Base-by-base conservation (phyloP, 495 filamentous ascomycete genomes). In the Trichocladium antarcticum region DNA sequence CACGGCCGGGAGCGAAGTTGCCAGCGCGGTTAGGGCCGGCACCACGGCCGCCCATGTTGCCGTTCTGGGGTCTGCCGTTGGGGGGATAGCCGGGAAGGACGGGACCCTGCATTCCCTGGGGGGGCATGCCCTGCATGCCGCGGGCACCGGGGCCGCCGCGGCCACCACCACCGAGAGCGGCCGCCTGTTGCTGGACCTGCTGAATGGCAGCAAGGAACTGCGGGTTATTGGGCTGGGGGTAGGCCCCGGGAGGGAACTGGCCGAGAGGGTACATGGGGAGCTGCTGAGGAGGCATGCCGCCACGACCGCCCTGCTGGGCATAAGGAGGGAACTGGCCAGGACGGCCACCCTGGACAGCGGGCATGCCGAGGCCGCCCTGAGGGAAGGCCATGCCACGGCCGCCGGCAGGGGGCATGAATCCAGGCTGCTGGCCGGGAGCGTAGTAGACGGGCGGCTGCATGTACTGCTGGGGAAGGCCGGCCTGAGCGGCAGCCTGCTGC, bases 401-500 rank as follows among this genome's bases (percentile, higher is more conserved):
- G 51, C 72, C 78, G 55, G 73, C 77, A 50, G 75, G 78, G 50
- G 92, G 81, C 68, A 87, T 79, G 63, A 84, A 82, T 47, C 67
- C 67, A 12, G 81, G 76, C 71, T 92, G 90, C 69, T 93, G 87
- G 28, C 84, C 84, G 47, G 85, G 85, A 22, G 78, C 80, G 60
- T 89, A 93, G 75, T 87, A 95, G 73, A 95, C 87, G 40, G 83
- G 80, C 49, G 83, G 77, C 65, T 87, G 85, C 80, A 92, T 74
- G 69, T 74, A 82, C 68, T 85, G 84, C 67, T 87, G 83, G 51
- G 86, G 85, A 76, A 95, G 87, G 58, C 87, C 89, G 47, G 87
- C 92, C 45, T 81, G 87, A 45, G 93, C 89, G 45, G 89, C 90
- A 58, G 87, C 84, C 72, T 99, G 92, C 74, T 97, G 93, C 81